These are phyloP conservation scores for Pyricularia grisea DNA, from an alignment of 2,329 filamentous ascomycete species.

Conservation along the genomic window DNA sequence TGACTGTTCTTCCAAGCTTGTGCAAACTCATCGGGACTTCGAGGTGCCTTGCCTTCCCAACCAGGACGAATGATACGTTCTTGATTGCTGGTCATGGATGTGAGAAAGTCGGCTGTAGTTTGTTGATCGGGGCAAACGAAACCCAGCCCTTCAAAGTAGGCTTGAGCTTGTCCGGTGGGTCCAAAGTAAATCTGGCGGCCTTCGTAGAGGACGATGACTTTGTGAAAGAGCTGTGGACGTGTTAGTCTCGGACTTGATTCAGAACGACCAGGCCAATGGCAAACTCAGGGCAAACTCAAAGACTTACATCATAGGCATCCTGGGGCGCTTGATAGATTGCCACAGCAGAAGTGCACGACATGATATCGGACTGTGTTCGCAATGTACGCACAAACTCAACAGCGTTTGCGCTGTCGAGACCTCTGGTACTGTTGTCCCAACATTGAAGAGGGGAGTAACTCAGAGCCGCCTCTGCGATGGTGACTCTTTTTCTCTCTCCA, in stretches of 20 bases:
- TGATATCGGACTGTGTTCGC: conserved; percentile 57
- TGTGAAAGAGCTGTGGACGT: conserved; percentile 36
- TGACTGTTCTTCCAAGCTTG: conserved; percentile 14
- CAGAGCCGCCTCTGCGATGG: conserved; percentile 51
- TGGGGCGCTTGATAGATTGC: conserved; percentile 67
- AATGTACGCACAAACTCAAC: conserved; percentile 67
- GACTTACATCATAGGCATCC: conserved; percentile 44
- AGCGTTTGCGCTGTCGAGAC: conserved; percentile 66
- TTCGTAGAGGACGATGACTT: conserved; percentile 48
- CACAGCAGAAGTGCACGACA: conserved; percentile 55
- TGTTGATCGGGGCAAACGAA: conserved; percentile 58
- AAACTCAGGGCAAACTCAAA: too few relatives aligned
- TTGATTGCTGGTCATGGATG: conserved; percentile 53
- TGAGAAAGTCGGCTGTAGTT: conserved; percentile 64
- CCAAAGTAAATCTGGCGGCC: conserved; percentile 57
- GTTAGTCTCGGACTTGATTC: too few relatives aligned
- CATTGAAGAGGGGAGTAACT: conserved; percentile 50
- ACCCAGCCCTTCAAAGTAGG: conserved; percentile 58
- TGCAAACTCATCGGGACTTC: conserved; percentile 54
- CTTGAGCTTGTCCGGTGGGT: conserved; percentile 45
- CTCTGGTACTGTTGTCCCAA: conserved; percentile 66
- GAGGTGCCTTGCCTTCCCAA: conserved; percentile 45
- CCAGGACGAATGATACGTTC: conserved; percentile 48
- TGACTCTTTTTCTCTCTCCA: conserved; percentile 62
- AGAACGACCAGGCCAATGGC: too few relatives aligned